Percentiles rank a stretch among this genome's conserved stretches.
Evolutionary conservation across 1,139 yeast species (phyloP).

Genomic region (Kurtzmaniella quercitrusa): DNA sequence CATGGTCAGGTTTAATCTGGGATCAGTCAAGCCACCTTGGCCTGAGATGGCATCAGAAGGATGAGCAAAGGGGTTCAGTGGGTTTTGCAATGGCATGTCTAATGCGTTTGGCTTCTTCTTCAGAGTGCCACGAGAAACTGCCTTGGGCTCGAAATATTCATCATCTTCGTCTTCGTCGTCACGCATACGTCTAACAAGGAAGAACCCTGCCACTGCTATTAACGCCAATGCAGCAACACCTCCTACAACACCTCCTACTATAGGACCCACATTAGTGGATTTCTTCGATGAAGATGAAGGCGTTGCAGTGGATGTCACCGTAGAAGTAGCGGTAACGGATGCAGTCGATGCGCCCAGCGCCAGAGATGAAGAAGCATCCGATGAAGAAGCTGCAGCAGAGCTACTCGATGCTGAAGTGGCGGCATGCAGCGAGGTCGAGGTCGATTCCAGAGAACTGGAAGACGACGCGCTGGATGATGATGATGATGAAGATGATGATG

Average conservation of each 20-base stretch:
- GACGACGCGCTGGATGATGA: conserved; percentile 7
- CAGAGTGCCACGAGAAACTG: conserved; percentile 12
- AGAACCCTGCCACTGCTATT: conserved; percentile 41
- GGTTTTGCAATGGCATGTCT: conserved; percentile 48
- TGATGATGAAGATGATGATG: conserved; percentile 7
- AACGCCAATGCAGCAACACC: conserved; percentile 48
- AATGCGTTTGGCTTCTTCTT: conserved; percentile 24
- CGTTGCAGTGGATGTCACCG: conserved; percentile 5
- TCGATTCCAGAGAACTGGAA: conserved; percentile 5
- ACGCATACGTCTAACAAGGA: conserved; percentile 43
- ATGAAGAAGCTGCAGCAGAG: conserved; percentile 10
- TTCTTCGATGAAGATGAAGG: conserved; percentile 8
- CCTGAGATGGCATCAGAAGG: conserved; percentile 40
- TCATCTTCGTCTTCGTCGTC: conserved; percentile 44
- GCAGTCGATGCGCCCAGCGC: conserved; percentile 6
- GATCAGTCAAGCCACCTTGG: conserved; percentile 34
- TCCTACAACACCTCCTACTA: conserved; percentile 69
- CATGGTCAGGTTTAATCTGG: conserved; percentile 63
- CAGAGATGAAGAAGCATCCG: conserved; percentile 6
- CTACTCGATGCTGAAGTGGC: conserved; percentile 6
- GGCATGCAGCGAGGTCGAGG: conserved; percentile 7
- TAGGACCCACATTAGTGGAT: conserved; percentile 44
- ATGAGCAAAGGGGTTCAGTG: conserved; percentile 55
- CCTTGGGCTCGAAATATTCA: conserved; percentile 37
- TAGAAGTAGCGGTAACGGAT: conserved; percentile 9